Conservation (phyloP, 2,329 filamentous ascomycete genomes). For the Podosphaera leucotricha region DNA sequence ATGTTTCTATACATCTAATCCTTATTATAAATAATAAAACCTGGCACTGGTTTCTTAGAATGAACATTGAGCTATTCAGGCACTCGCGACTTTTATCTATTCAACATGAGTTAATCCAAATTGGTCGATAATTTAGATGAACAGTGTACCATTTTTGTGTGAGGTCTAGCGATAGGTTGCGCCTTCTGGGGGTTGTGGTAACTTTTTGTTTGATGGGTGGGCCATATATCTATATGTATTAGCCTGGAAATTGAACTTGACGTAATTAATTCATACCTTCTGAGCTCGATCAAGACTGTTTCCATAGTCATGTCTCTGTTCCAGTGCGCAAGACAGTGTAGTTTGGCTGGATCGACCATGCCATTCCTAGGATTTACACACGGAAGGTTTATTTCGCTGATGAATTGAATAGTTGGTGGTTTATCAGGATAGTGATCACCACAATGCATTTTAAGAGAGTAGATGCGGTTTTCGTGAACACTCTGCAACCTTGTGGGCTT, state of each 20-base stretch:
- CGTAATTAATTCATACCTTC: constrained; percentile 30
- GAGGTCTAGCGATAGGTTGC: constrained; percentile 24
- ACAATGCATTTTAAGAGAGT: constrained; percentile 93
- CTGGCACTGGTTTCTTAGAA: no score
- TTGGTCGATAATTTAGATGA: neutral
- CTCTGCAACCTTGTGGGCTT: constrained; percentile 28
- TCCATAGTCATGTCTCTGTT: constrained; percentile 89
- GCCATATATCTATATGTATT: constrained; percentile 58
- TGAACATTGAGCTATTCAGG: no score
- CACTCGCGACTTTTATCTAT: no score
- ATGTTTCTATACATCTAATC: neutral
- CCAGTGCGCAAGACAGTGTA: constrained; percentile 76
- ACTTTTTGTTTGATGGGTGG: constrained; percentile 73
- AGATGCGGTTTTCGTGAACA: constrained; percentile 96
- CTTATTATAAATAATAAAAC: neutral
- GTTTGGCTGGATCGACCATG: constrained; percentile 58
- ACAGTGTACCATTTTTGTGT: neutral
- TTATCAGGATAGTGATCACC: constrained; percentile 70
- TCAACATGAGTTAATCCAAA: neutral
- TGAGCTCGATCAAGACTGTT: constrained; percentile 67
- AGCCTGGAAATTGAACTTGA: constrained; percentile 6
- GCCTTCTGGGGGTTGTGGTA: constrained; percentile 79
- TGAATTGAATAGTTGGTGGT: constrained; percentile 76
- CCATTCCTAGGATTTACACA: constrained; percentile 68
- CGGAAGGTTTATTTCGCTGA: constrained; percentile 88